Evolutionary conservation across 2,329 filamentous ascomycete species (phyloP), one percentile per base, ranked within the genome.

Genomic region (Trichoderma sp.): DNA sequence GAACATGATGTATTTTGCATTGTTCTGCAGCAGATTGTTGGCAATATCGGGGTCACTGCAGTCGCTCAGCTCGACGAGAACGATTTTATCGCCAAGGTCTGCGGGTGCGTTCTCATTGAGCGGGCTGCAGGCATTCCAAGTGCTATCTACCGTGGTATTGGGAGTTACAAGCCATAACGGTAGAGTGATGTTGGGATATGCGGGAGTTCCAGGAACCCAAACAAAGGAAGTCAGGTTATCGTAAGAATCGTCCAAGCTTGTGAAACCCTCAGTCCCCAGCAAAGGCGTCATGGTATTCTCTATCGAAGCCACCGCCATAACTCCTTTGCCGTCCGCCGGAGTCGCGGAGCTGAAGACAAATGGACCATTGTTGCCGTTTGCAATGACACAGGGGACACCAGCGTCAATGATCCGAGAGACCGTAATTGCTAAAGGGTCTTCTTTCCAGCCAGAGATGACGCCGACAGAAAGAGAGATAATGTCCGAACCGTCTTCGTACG

Each of bases 1-100:
- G 70, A 87, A 78, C 69, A 89, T 74, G 60, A 89, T 74, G 67
- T 88, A 87, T 70, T 83, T 81, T 51, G 85, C 87, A 12, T 79
- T 79, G 9, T 78, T 79, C 2, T 77, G 81, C 4, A 83, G 82
- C 65, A 76, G 71, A 2, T 80, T 81, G 75, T 89, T 88, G 10
- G 78, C 69, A 1, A 78, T 77, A 64, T 87, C 87, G 0, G 79
- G 78, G 73, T 86, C 89, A 9, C 75, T 41, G 15, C 59, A 62
- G 39, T 14, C 59, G 54, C 28, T 86, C 28, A 85, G 81, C 54
- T 83, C 83, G 41, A 90, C 78, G 7, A 90, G 80, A 3, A 88
- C 85, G 44, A 90, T 81, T 57, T 82, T 78, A 30, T 78, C 77
- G 55, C 82, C 82, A 14, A 90, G 78, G 68, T 88, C 82, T 0